Base-by-base conservation (phyloP, 768 basidiomycete species). In the Piloderma croceum region DNA sequence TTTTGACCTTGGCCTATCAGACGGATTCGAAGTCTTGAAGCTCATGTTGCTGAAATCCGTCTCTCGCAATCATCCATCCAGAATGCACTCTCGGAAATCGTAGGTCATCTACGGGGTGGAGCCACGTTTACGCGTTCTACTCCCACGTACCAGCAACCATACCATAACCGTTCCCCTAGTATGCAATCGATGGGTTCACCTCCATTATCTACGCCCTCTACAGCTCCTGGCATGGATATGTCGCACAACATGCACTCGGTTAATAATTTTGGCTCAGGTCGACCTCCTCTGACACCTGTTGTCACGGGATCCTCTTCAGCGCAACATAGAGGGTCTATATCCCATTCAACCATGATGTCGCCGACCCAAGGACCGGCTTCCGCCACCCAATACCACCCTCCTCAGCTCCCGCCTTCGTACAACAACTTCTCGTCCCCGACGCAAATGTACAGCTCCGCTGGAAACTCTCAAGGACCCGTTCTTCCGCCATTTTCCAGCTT, bases 1-100 rank as follows among this genome's bases (percentile, higher is more conserved):
- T 19, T 10, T 3, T 20, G 5, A 42, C 34, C 38, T 34, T 10
- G 47, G 19, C 53, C 43, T 46, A 50, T 50, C 51, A 94, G 92
- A 60, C 90, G 92, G 36, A 93, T 96, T 47, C 81, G 89, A 52
- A 90, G 80, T 55, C 76, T 96, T 40, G 92, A 96, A 62, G 50
- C 74, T 20, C 88, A 90, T 61, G 91, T 94, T 39, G 75, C 83
- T 32, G 88, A 90, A 37, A 88, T 90, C 54, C 79, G 80, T 40
- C 71, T 76, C 40, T 73, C 79, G 0, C 87, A 90, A 57, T 64
- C 69, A 21, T 71, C 77, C 10, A 94, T 94, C 36, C 85, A 89
- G 50, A 83, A 69, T 50, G 84, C 79, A 0, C 71, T 97, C 9
- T 67, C 79, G 38, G 92, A 94, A 54, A 76, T 97, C 44, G 79